Evolutionary conservation across 139 green algal genomes (phyloP), one percentile per base, ranked within the genome.

Genomic region (Cymbomonas tetramitiformis): DNA sequence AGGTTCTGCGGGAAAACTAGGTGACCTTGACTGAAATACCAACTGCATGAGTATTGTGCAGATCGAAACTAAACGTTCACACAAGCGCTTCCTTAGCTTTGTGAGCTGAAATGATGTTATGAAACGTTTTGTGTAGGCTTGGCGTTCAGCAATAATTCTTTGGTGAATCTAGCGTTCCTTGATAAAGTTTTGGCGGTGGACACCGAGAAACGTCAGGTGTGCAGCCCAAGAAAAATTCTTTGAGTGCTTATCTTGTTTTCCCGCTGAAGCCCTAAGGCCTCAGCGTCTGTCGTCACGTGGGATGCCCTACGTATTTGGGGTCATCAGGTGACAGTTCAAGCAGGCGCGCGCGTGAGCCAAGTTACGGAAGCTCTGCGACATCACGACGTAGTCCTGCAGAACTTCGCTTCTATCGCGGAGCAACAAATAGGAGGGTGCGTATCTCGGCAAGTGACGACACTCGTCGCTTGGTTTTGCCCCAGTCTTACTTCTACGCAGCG

Each of bases 321-420:
- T n/a, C n/a, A 57, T 57, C 56, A 62, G 23, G 74, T 76, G 34
- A 83, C 75, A 0, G 79, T 93, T 15, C 79, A 94, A 71, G 79
- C 86, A 0, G 87, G 87, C 1, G 70, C 61, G 1, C 57, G 82
- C 0, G 79, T 95, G 33, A 68, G 84, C 61, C 65, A 86, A 30
- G 66, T 94, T 28, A 81, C 81, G 4, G 85, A 94, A 5, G 67
- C 71, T 30, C 64, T 98, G 24, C 69, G 77, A 54, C 62, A 62
- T 8, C 64, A 95, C 60, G 87, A 83, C 4, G 78, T 97, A 5
- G 91, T 79, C 6, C 80, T 98, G 43, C 75, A 92, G 64, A 97
- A 97, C 74, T 95, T 87, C 60, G 90, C 90, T 0, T 88, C 73
- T 49, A 94, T 98, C 24, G 66, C 80, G 15, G 90, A 98, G 74